These are phyloP conservation scores for Dryas octopetala DNA, from an alignment of 306 rosid genomes.

Conservation along the genomic window DNA sequence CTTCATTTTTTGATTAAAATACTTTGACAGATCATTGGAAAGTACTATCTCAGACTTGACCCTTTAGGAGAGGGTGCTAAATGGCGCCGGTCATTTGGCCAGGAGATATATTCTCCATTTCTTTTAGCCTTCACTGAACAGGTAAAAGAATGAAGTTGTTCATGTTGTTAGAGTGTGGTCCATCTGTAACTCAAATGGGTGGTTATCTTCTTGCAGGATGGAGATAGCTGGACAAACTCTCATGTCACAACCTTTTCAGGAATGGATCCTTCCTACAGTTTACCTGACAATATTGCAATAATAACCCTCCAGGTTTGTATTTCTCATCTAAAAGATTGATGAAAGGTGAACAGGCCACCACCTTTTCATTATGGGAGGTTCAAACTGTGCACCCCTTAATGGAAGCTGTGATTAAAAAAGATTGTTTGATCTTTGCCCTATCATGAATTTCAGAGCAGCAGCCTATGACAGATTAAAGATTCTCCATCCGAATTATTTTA, in stretches of 20 bases:
- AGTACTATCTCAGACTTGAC: constrained; percentile 77
- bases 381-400: not conserved
- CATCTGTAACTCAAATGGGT: constrained; percentile 8
- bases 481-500: not conserved
- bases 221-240: constrained; percentile 52
- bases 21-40: constrained; percentile 59
- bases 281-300: constrained; percentile 72
- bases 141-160: constrained; percentile 30
- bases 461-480: not conserved
- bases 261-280: constrained; percentile 53
- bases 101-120: constrained; percentile 75
- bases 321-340: not conserved
- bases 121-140: constrained; percentile 80
- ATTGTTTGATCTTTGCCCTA: not conserved
- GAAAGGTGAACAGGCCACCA: not conserved
- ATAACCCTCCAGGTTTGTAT: constrained; percentile 69
- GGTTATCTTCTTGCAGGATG: constrained; percentile 45
- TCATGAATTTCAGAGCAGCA: not conserved
- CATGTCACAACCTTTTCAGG: constrained; percentile 57
- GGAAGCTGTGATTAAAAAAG: not conserved
- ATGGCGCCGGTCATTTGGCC: constrained; percentile 87
- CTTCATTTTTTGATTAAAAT: not conserved
- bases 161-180: not conserved
- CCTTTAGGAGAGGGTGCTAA: constrained; percentile 71
- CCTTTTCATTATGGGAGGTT: not conserved